These are phyloP conservation scores for Herpetospermum pedunculosum DNA, from an alignment of 306 rosid species.

Conservation along the genomic window DNA sequence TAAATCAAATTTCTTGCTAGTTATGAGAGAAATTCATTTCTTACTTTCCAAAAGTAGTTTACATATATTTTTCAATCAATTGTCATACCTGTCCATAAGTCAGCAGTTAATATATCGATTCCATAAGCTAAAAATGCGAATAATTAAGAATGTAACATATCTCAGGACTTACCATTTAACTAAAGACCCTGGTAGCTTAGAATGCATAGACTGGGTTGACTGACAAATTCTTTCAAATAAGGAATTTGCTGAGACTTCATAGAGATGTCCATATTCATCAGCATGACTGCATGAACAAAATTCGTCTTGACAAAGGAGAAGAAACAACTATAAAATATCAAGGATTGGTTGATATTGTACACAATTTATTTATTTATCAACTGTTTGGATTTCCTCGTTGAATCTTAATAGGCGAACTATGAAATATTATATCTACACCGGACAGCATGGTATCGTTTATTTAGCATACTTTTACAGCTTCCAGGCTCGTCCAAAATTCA, in stretches of 20 bases:
- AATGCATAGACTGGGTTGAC: constrained; percentile 61
- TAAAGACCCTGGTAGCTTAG: constrained; percentile 60
- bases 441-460: too few relatives aligned
- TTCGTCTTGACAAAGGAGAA: constrained; percentile 2
- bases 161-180: constrained; percentile 58
- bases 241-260: constrained; percentile 40
- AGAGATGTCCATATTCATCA: constrained; percentile 75
- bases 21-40: constrained; percentile 8
- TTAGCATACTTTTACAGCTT: not conserved
- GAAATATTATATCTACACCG: not conserved
- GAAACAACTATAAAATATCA: not conserved
- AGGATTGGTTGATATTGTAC: not conserved
- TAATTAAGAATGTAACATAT: constrained; percentile 1
- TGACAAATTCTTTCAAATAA: constrained; percentile 60
- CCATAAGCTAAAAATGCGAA: not conserved
- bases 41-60: constrained; percentile 79
- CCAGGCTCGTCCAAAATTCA: not conserved
- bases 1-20: not conserved
- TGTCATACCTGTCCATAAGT: constrained; percentile 64
- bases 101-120: not conserved
- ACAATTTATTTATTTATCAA: not conserved
- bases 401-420: not conserved
- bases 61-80: constrained; percentile 52
- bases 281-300: constrained; percentile 41
- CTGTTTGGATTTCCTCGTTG: not conserved